Conservation (phyloP, 768 basidiomycete genomes). For the Macrolepiota fuliginosa region DNA sequence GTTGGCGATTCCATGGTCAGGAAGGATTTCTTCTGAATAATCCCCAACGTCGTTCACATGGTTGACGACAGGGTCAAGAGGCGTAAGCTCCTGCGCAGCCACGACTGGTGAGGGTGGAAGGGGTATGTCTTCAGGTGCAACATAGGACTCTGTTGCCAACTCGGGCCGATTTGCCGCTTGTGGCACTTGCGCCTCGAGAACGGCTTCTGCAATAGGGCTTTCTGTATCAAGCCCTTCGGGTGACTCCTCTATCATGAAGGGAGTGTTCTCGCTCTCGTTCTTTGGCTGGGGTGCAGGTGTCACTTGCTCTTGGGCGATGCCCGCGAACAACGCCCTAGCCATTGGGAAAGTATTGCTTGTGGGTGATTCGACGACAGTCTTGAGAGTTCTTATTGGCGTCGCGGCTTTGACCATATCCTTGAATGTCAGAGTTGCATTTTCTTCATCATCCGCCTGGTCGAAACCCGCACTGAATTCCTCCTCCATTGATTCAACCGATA, state of each 20-base stretch:
- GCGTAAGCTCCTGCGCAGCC: not conserved
- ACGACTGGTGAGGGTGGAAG: conserved; percentile 3
- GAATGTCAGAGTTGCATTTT: conserved; percentile 36
- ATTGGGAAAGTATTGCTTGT: conserved; percentile 20
- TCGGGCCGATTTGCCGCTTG: not conserved
- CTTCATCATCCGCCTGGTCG: conserved; percentile 28
- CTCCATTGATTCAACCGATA: conserved; percentile 31
- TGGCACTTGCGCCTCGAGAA: not conserved
- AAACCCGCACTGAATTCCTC: conserved; percentile 20
- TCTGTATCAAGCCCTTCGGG: not conserved
- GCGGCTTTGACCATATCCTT: conserved; percentile 33
- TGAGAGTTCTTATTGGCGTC: conserved; percentile 27
- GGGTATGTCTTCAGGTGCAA: conserved; percentile 1
- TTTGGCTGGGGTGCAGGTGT: conserved; percentile 19
- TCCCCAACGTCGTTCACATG: not conserved
- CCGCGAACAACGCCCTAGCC: conserved; percentile 37
- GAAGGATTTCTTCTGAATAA: not conserved
- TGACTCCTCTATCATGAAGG: not conserved
- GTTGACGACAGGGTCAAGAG: not conserved
- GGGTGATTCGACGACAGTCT: conserved; percentile 15
- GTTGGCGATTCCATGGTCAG: not conserved
- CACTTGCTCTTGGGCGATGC: conserved; percentile 31
- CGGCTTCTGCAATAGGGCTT: not conserved
- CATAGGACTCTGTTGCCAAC: not conserved
- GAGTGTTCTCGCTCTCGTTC: not conserved